Evolutionary conservation across 2,329 filamentous ascomycete genomes (phyloP).

Genomic region (Hypoxylon sp.): DNA sequence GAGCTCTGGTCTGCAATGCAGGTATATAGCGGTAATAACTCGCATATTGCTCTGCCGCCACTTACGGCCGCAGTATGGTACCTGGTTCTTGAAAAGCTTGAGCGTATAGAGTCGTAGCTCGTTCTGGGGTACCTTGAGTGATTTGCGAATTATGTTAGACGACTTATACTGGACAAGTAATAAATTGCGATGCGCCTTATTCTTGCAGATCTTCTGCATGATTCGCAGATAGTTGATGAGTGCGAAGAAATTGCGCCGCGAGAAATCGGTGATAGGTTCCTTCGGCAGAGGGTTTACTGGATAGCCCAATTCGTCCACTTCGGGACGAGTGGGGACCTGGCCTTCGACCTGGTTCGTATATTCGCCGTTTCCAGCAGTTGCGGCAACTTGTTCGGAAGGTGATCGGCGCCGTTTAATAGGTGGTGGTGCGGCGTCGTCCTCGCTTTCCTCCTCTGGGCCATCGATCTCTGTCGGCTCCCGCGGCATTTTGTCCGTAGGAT

Average conservation of each 20-base stretch:
- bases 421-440: slow-evolving; percentile 86
- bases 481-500: slow-evolving; percentile 49
- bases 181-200: slow-evolving; percentile 94
- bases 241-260: slow-evolving; percentile 94
- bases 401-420: slow-evolving; percentile 77
- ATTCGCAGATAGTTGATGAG: slow-evolving; percentile 95
- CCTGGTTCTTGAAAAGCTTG: slow-evolving; percentile 98
- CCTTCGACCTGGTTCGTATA: slow-evolving; percentile 53
- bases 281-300: slow-evolving; percentile 78
- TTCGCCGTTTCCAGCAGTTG: slow-evolving; percentile 49
- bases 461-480: slow-evolving; percentile 54
- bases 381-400: slow-evolving; percentile 57
- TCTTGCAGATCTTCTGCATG: slow-evolving; percentile 97
- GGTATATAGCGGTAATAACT: slow-evolving; percentile 95
- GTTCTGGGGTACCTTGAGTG: slow-evolving; percentile 89
- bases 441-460: slow-evolving; percentile 65
- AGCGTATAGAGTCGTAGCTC: slow-evolving; percentile 92
- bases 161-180: slow-evolving; percentile 97
- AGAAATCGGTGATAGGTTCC: slow-evolving; percentile 89
- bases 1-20: slow-evolving; percentile 92
- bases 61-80: slow-evolving; percentile 97
- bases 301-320: slow-evolving; percentile 90
- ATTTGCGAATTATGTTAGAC: slow-evolving; percentile 90
- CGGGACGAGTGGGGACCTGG: slow-evolving; percentile 62
- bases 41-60: slow-evolving; percentile 99